These are phyloP conservation scores for Exobasidium cylindrosporum DNA, from an alignment of 1,284 basidiomycete species.

Conservation along the genomic window DNA sequence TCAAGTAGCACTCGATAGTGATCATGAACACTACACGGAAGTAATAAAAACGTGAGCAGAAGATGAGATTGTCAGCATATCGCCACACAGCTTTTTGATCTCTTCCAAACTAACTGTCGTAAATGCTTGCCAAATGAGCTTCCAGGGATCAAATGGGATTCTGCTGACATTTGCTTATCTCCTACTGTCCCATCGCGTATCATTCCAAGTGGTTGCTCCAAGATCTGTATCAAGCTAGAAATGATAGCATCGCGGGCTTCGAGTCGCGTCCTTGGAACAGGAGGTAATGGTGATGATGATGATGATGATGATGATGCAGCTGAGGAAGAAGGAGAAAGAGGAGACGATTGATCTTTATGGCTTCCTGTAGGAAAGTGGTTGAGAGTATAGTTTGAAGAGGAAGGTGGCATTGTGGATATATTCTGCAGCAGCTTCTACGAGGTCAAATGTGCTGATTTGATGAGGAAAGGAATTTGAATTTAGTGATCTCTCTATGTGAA, in stretches of 20 bases:
- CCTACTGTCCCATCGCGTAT: slow-evolving; percentile 25
- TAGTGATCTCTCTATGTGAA: too few relatives aligned
- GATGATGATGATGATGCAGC: neutral
- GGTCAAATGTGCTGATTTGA: too few relatives aligned
- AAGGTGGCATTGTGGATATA: neutral
- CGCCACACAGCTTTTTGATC: neutral
- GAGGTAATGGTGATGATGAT: neutral
- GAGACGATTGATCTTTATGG: neutral
- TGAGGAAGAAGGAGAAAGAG: too few relatives aligned
- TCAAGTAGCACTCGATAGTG: slow-evolving; percentile 39
- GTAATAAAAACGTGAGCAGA: neutral
- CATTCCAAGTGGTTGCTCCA: slow-evolving; percentile 36
- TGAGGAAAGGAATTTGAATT: too few relatives aligned
- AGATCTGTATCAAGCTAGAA: slow-evolving; percentile 37
- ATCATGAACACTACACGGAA: slow-evolving; percentile 26
- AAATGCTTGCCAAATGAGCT: slow-evolving; percentile 43
- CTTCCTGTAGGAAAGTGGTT: neutral
- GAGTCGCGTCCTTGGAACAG: neutral
- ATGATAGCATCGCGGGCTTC: slow-evolving; percentile 27
- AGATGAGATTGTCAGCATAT: neutral
- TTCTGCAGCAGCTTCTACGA: too few relatives aligned
- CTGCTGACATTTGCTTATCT: slow-evolving; percentile 24
- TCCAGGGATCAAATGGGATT: slow-evolving; percentile 31
- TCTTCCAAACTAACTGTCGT: slow-evolving; percentile 27
- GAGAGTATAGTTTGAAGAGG: neutral